Base-by-base conservation (phyloP, 148 eudicot genomes). In the Dianthus caryophyllus region DNA sequence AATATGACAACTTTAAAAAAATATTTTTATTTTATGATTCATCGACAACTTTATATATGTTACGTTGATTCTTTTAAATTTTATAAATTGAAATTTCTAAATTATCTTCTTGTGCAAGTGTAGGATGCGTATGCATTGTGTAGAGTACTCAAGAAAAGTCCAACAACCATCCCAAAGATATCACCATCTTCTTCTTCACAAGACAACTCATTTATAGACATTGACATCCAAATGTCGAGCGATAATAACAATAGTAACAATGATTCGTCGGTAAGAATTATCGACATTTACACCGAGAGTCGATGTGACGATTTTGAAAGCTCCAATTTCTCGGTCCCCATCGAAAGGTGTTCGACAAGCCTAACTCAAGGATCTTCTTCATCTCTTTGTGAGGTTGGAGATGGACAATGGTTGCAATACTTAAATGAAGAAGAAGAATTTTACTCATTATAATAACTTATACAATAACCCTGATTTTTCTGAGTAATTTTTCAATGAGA, bases 401-500 rank as follows among this genome's bases (percentile, higher is more conserved):
- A 92, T 54, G 79, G 69, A 14, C 89, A 80, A 65, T 92, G 97
- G 97, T 80, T 86, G 85, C 87, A 88, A 15, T 89, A 85, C 75
- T 87, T 89, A 51, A 83, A 74, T 58, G 79, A 90, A 52, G 96
- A 87, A 54, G 97, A 92, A 62, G 25, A 18, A 31, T n/a, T 12
- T 20, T 14, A 48, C 6, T 43, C 11, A 66, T 31, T 41, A 24
- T 24, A 46, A 8, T 38, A 24, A 8, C 38, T n/a, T n/a, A n/a
- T n/a, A n/a, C n/a, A 33, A 2, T 33, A 7, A 33, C 38, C 38
- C 4, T 33, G 3, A 33, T 2, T 33, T 33, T 33, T 7, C 7
- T 33, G 38, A 33, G 7, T 33, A 33, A 33, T 33, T 33, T 7
- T 33, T 7, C 38, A 2, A 7, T 3, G 7, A 33, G 4, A 33